Evolutionary conservation across 129 eudicot species (phyloP).

Genomic region (Escallonia rubra): DNA sequence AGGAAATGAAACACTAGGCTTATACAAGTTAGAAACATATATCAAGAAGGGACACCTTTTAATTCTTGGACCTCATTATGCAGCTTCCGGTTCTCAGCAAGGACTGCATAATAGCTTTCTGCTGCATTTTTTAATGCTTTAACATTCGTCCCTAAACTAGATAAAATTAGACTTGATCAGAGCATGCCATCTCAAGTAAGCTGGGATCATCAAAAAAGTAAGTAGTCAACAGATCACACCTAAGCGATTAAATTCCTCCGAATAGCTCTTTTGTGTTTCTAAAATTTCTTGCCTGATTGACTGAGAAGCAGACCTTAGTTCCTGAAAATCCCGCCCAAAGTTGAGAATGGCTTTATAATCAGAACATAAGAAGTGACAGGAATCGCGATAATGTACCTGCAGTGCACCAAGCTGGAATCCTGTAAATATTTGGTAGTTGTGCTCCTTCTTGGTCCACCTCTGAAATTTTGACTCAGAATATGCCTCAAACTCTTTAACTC

Average conservation of each 20-base stretch:
- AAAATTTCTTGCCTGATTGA: constrained; percentile 68
- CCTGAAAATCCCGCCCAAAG: constrained; percentile 38
- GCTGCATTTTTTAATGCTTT: constrained; percentile 60
- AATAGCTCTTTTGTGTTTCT: constrained; percentile 54
- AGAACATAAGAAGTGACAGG: neutral
- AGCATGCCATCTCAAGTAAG: neutral
- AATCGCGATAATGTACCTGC: constrained; percentile 36
- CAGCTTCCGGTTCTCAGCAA: constrained; percentile 78
- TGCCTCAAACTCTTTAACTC: constrained; percentile 56
- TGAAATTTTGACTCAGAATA: constrained; percentile 37
- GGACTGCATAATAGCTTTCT: constrained; percentile 48
- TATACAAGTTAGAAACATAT: neutral
- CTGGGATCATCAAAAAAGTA: neutral
- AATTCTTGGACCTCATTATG: constrained; percentile 93
- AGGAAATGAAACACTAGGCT: neutral
- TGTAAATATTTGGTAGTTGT: constrained; percentile 55
- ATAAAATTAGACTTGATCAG: neutral
- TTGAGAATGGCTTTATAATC: neutral
- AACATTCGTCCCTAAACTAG: constrained; percentile 47
- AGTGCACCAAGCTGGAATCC: constrained; percentile 68
- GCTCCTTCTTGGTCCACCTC: constrained; percentile 57
- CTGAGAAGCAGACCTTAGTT: constrained; percentile 78
- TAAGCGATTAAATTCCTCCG: constrained; percentile 59
- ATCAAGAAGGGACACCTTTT: constrained; percentile 47
- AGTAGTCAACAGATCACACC: constrained; percentile 32